Evolutionary conservation across 2,329 filamentous ascomycete genomes (phyloP), one percentile per base, ranked within the genome.

Genomic region (Fusarium torulosum): DNA sequence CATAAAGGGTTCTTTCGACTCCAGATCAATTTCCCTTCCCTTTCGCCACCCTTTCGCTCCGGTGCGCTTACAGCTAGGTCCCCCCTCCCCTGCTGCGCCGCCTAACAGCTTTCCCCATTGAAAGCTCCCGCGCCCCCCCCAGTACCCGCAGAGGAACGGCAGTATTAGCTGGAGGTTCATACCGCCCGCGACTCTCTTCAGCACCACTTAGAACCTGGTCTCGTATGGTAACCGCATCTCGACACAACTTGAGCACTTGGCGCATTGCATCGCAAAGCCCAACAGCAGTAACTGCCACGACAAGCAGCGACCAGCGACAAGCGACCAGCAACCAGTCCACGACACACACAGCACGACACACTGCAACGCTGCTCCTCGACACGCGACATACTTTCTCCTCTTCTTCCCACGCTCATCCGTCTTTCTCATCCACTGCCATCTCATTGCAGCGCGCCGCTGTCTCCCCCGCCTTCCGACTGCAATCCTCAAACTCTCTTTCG

Each of bases 181-280:
- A 72, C 69, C 71, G 67, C 66, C 66, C 57, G 54, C 67, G 60
- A 59, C 63, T 54, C 59, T 59, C 52, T 49, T 37, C 55, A 72
- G 69, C 69, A 66, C 61, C 64, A 66, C 63, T 69, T 60, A 67
- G 68, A 69, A 71, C 70, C 66, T 72, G 61, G 72, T 74, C 70
- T 74, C 63, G 70, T 74, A 71, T 72, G 68, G 66, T 72, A 66
- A 74, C 58, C 58, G 50, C 67, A 69, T 63, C 66, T 68, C 53
- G 66, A 73, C 69, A 70, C 60, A 67, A 74, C 60, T 57, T 65
- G 43, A 69, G 54, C 62, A 53, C 59, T 59, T 54, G 67, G 67
- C 71, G 60, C 63, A 66, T 66, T 60, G 50, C 46, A 67, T 63
- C 62, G 66, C 61, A 58, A 60, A 67, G 57, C 50, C 46, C 47